Base-by-base conservation (phyloP, 768 basidiomycete genomes). In the Suillus spraguei region DNA sequence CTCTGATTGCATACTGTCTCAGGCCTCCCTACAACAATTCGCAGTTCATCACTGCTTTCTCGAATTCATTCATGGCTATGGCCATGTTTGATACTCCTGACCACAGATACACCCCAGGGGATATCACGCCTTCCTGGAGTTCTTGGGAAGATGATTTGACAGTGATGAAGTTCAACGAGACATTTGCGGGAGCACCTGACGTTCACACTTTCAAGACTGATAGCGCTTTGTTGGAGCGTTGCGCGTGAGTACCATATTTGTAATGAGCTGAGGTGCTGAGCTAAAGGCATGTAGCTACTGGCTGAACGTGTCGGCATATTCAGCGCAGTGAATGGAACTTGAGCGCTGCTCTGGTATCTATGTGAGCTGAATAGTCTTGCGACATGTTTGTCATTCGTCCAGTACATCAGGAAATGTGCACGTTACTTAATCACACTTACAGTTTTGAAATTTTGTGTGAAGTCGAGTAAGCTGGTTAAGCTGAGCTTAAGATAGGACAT, bases 151-250 rank as follows among this genome's bases (percentile, higher is more conserved):
- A 63, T 1, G 66, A 65, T 3, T 64, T 63, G 0, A 67, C 66
- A 4, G 82, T 84, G 69, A 83, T 85, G 80, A 60, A 83, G 7
- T 85, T 84, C 67, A 84, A 83, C 63, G 62, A 28, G 28, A 28
- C 28, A 28, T 58, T 53, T n/a, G 63, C 68, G 16, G 69, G 69
- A 16, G 61, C 55, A 32, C 72, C 81, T 3, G 69, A 75, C 46
- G 71, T 84, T 2, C 49, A 73, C 39, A 28, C 68, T 17, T 62
- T 73, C 10, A 64, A 47, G 54, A 80, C 82, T 4, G 68, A 76
- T 5, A 41, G 28, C 10, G 69, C 65, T 0, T 55, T 83, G 22
- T 60, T 79, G 74, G 38, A 38, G 38, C 38, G 38, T 38, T 38
- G 38, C 38, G 38, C 38, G 38, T 38, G 38, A 38, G 14, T 17